Base-by-base conservation (phyloP, 2,329 filamentous ascomycete genomes). In the Sporothrix luriei region DNA sequence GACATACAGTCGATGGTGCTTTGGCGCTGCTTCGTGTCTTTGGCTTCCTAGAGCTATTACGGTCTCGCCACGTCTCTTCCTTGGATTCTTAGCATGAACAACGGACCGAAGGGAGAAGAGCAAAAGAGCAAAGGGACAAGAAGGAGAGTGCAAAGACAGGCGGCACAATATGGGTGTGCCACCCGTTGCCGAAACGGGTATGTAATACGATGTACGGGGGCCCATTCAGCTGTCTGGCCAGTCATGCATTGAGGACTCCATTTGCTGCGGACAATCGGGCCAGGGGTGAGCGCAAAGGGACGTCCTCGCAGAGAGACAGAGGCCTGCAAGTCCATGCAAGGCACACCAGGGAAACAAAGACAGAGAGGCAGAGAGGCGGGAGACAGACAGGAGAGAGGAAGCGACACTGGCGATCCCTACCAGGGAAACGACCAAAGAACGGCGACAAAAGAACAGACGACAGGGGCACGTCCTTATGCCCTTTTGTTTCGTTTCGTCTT, bases 321-420 rank as follows among this genome's bases (percentile, higher is more conserved):
- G n/a, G 38, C 57, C 55, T 59, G 57, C 38, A 43, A 49, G 43
- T 48, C 61, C 40, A 65, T 65, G 62, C 62, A 65, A 65, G 62
- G 62, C 62, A 65, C 62, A 51, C 43, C 33, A 51, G 24, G 49
- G 43, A 64, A 49, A 49, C 61, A 49, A 64, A 29, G 21, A n/a
- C 38, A 43, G 4, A 24, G 1, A 24, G 19, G 11, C 55, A 24
- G 3, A n/a, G n/a, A n/a, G n/a, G n/a, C n/a, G n/a, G n/a, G n/a
- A n/a, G 4, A 24, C 2, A 24, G 19, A 13, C 55, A 24, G 3
- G 24, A 54, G 51, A n/a, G 5, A 59, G 29, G 33, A 38, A 14
- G 6, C 9, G n/a, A 5, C 2, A 16, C 11, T 43, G 33, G 55
- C 55, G 54, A 59, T 59, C 54, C 54, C 19, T 59, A 29, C 33